Percentiles rank a stretch among this genome's conserved stretches.
These are phyloP conservation scores for Pseudognaphalium luteoalbum DNA, from an alignment of 129 eudicot genomes.

Conservation along the genomic window DNA sequence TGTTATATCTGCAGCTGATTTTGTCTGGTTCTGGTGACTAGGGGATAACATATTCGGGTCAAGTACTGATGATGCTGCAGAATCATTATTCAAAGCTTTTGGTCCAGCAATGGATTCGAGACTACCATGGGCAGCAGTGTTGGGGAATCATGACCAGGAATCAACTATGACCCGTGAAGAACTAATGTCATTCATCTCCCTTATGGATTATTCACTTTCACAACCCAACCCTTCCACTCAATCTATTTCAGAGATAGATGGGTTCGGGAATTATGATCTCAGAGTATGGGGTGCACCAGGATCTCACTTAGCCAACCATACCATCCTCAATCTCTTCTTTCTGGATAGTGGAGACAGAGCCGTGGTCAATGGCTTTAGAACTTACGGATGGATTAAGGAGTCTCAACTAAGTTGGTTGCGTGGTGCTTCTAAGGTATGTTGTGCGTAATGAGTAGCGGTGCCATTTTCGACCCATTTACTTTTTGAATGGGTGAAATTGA, in stretches of 20 bases:
- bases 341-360: conserved; percentile 97
- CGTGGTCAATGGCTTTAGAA: conserved; percentile 62
- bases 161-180: conserved; percentile 94
- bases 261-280: conserved; percentile 90
- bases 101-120: conserved; percentile 71
- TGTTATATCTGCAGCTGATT: conserved; percentile 12
- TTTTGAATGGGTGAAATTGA: neutral
- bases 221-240: conserved; percentile 63
- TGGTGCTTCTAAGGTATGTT: conserved; percentile 47
- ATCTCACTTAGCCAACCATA: conserved; percentile 65
- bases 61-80: conserved; percentile 92
- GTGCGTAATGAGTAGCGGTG: conserved; percentile 29
- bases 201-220: conserved; percentile 95
- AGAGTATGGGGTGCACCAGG: conserved; percentile 79
- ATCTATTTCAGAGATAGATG: conserved; percentile 51
- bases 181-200: conserved; percentile 88
- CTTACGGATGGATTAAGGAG: conserved; percentile 92
- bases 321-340: conserved; percentile 78
- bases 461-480: neutral
- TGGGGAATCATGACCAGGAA: conserved; percentile 98
- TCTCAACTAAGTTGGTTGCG: conserved; percentile 92
- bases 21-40: conserved; percentile 32
- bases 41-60: conserved; percentile 96
- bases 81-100: conserved; percentile 78
- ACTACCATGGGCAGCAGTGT: conserved; percentile 97